phyloP scores from a whole-genome alignment of 108 stramenopile species.

The Cyclotella kingstonii region DNA sequence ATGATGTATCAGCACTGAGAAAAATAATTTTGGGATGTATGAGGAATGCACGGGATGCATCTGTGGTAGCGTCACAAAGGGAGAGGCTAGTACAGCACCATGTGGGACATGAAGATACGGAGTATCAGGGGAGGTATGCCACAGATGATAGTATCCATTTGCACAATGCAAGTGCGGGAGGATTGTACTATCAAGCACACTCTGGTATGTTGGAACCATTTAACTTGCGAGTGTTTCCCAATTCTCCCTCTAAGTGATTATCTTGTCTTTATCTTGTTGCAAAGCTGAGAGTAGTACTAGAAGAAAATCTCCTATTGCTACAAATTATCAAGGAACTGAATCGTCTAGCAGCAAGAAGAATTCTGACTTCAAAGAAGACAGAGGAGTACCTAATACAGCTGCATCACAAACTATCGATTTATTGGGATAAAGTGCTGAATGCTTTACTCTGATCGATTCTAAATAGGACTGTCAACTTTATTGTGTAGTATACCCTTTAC shows the following conservation, averaged over 20 bases:
- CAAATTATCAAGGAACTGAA: no score
- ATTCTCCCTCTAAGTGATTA: no score
- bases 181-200: conserved; percentile 6
- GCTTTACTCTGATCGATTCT: no score
- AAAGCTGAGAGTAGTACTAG: conserved; percentile 7
- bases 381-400: background rate
- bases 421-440: no score
- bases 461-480: no score
- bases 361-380: background rate
- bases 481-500: no score
- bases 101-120: no score
- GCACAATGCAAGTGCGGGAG: background rate
- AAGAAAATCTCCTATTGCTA: background rate
- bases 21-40: conserved; percentile 81
- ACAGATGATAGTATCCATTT: background rate
- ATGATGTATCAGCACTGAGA: conserved; percentile 73
- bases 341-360: no score
- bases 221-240: no score
- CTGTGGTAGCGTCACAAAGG: conserved; percentile 26
- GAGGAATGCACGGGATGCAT: conserved; percentile 66
- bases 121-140: conserved; percentile 11
- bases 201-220: no score
- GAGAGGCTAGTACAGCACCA: no score
- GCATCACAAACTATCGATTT: conserved; percentile 2
- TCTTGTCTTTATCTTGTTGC: no score